Evolutionary conservation across 73 alveolate genomes (phyloP), one percentile per base, ranked within the genome.

Genomic region (Stentor roeselii): DNA sequence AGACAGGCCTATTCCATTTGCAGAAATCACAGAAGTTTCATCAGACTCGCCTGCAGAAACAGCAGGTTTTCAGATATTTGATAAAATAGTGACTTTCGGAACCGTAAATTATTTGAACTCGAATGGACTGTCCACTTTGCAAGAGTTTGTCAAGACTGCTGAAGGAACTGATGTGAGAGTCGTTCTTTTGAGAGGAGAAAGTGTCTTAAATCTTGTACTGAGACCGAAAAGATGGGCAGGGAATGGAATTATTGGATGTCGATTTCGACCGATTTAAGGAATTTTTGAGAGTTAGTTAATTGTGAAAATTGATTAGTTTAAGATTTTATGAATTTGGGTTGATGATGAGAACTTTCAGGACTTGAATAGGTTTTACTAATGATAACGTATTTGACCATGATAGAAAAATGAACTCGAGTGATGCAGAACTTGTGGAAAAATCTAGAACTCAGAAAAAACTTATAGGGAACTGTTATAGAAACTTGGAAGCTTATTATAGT

Each of bases 211-310:
- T 59, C 84, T 90, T 76, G 67, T 42, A 39, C 78, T 92, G 59
- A 86, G 75, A n/a, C 98, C 97, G 30, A 91, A 85, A 75, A 87
- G 86, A 83, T 94, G 98, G 98, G 92, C 86, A 42, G 98, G 98
- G 78, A 88, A 91, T 75, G 98, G 98, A 3, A 92, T 91, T 78
- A 87, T 94, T 40, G 98, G 98, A 36, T 94, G 97, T 59, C 92
- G 93, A 83, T 91, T 93, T 3, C 89, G 85, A 75, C 89, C 89
- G 11, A 74, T 50, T n/a, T n/a, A n/a, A n/a, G n/a, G n/a, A n/a
- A n/a, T n/a, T n/a, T n/a, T n/a, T n/a, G n/a, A n/a, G n/a, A n/a
- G n/a, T n/a, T n/a, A n/a, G n/a, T n/a, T n/a, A n/a, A n/a, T n/a
- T n/a, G n/a, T n/a, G n/a, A n/a, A n/a, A n/a, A n/a, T n/a, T n/a